phyloP scores from a whole-genome alignment of 495 filamentous ascomycete genomes.

The Lindgomyces ingoldianus region DNA sequence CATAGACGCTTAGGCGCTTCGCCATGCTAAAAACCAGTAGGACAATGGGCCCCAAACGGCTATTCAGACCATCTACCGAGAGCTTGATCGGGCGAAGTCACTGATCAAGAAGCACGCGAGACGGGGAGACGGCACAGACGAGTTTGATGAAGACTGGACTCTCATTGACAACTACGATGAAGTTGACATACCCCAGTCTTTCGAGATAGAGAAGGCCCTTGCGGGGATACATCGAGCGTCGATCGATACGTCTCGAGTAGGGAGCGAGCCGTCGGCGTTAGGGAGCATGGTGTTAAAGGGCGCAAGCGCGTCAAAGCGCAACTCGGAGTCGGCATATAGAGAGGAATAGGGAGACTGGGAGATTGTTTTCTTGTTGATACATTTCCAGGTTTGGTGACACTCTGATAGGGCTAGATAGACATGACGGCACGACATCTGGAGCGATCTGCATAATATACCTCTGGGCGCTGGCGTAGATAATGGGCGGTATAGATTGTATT shows the following conservation, averaged over 20 bases:
- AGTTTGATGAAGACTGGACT: conserved; percentile 54
- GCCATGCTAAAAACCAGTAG: conserved; percentile 47
- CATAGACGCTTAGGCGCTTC: neutral
- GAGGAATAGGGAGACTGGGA: neutral
- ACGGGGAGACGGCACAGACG: conserved; percentile 47
- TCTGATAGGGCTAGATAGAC: too few relatives aligned
- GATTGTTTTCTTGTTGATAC: too few relatives aligned
- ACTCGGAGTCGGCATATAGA: conserved; percentile 8
- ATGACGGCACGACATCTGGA: neutral
- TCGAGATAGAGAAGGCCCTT: conserved; percentile 14
- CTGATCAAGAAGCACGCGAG: conserved; percentile 66
- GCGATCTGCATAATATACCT: neutral
- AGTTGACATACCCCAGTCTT: conserved; percentile 4
- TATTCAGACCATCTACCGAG: conserved; percentile 90
- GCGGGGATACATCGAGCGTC: conserved; percentile 10
- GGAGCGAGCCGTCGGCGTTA: conserved; percentile 19
- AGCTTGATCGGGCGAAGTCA: conserved; percentile 91
- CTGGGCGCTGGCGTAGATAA: neutral
- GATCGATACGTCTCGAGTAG: conserved; percentile 3
- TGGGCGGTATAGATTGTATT: neutral
- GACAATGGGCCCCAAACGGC: conserved; percentile 88
- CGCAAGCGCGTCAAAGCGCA: conserved; percentile 15
- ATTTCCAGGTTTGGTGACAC: neutral
- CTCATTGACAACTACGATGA: conserved; percentile 30
- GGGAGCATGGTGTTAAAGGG: conserved; percentile 35